These are phyloP conservation scores for Naganishia vishniacii DNA, from an alignment of 768 basidiomycete genomes.

Conservation along the genomic window DNA sequence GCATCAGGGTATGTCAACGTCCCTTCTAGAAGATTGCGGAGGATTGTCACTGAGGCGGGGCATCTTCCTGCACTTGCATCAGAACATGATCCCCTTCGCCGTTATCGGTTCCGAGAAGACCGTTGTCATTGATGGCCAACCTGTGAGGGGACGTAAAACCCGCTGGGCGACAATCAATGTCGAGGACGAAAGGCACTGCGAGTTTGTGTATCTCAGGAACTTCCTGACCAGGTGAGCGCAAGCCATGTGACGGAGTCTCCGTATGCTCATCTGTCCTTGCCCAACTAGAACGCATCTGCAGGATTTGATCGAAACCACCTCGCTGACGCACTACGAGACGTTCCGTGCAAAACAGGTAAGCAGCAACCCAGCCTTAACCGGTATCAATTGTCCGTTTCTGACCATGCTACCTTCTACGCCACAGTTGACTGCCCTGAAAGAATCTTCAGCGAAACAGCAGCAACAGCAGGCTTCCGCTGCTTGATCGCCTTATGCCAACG, in stretches of 20 bases:
- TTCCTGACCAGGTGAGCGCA: slow-evolving; percentile 77
- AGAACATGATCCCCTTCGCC: slow-evolving; percentile 94
- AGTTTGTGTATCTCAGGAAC: slow-evolving; percentile 94
- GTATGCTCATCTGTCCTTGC: not conserved
- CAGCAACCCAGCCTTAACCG: not conserved
- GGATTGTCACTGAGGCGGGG: too few relatives aligned
- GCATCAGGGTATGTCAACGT: slow-evolving; percentile 65
- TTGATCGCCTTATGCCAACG: not conserved
- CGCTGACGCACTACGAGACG: slow-evolving; percentile 97
- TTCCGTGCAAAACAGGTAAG: slow-evolving; percentile 89
- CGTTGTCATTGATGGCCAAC: slow-evolving; percentile 91
- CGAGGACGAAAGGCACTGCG: slow-evolving; percentile 93
- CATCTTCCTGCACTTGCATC: too few relatives aligned
- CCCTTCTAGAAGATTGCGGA: too few relatives aligned
- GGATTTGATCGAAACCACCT: slow-evolving; percentile 97
- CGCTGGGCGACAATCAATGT: slow-evolving; percentile 98
- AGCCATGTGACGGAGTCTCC: not conserved
- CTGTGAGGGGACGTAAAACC: slow-evolving; percentile 92
- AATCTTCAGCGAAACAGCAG: slow-evolving; percentile 59
- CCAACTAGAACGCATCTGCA: slow-evolving; percentile 79
- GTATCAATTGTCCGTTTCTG: not conserved
- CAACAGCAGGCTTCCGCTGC: slow-evolving; percentile 10
- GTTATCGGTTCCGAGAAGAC: slow-evolving; percentile 94
- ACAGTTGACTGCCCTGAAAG: slow-evolving; percentile 80
- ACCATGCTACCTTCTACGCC: not conserved